Evolutionary conservation across 2,329 filamentous ascomycete genomes (phyloP).

Genomic region (Fusarium sp.): DNA sequence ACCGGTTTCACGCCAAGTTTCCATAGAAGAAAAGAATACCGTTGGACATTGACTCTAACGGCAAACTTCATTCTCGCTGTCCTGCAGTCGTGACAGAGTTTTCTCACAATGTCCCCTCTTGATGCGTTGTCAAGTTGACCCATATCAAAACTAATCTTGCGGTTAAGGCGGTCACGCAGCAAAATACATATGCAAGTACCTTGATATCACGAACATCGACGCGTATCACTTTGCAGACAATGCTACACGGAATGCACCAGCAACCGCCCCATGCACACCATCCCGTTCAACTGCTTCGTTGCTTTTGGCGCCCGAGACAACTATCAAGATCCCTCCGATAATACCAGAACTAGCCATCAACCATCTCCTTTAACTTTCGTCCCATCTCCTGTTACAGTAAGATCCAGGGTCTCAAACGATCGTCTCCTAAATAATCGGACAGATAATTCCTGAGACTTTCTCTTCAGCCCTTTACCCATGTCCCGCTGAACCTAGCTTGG

Average conservation of each 20-base stretch:
- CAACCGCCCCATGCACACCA: conserved; percentile 19
- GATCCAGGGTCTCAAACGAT: conserved; percentile 15
- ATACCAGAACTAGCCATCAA: background rate
- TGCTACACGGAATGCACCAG: conserved; percentile 25
- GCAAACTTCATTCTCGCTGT: background rate
- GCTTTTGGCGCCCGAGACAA: conserved; percentile 2
- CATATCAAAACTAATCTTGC: conserved; percentile 10
- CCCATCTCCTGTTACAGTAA: conserved; percentile 19
- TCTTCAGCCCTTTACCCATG: conserved; percentile 7
- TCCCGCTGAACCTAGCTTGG: background rate
- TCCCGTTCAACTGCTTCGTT: background rate
- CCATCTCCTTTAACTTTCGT: conserved; percentile 24
- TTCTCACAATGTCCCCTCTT: background rate
- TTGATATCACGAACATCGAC: conserved; percentile 2
- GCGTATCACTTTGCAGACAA: conserved; percentile 20
- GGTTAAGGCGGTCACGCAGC: conserved; percentile 25
- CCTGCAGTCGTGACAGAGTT: background rate
- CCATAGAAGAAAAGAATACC: conserved; percentile 1
- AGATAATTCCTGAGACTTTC: conserved; percentile 12
- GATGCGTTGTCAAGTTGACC: conserved; percentile 20
- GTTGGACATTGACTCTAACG: conserved; percentile 8
- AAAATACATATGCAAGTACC: conserved; percentile 13
- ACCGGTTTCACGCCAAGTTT: conserved; percentile 22
- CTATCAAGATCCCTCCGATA: conserved; percentile 6
- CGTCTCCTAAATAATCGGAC: background rate